phyloP scores from a whole-genome alignment of 2,329 filamentous ascomycete genomes.

The Nigrospora oryzae region DNA sequence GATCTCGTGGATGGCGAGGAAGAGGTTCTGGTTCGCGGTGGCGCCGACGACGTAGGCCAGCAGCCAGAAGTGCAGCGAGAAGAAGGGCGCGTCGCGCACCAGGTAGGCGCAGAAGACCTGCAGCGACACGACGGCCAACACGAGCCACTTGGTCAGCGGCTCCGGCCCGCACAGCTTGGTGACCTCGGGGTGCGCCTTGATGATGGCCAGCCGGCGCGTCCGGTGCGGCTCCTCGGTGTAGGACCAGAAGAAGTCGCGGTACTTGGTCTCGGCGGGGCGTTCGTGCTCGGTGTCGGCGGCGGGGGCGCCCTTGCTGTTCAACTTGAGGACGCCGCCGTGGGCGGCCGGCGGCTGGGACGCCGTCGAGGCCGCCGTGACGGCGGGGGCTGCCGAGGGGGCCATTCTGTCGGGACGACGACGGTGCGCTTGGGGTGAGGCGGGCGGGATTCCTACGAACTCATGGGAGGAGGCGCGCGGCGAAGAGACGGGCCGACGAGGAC shows the following conservation, averaged over 20 bases:
- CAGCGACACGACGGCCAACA: slow-evolving; percentile 71
- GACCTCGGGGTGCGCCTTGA: slow-evolving; percentile 96
- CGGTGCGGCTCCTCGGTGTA: slow-evolving; percentile 97
- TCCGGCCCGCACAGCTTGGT: slow-evolving; percentile 96
- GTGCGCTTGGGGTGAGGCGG: too few species aligned
- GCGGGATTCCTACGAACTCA: too few species aligned
- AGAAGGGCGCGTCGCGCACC: slow-evolving; percentile 68
- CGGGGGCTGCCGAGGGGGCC: slow-evolving; percentile 14
- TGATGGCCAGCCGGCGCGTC: slow-evolving; percentile 83
- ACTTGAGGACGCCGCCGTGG: slow-evolving; percentile 2
- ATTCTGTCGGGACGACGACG: too few species aligned
- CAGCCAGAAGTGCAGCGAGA: slow-evolving; percentile 77
- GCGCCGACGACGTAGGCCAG: slow-evolving; percentile 88
- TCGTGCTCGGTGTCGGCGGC: slow-evolving; percentile 7
- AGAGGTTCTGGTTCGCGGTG: slow-evolving; percentile 96
- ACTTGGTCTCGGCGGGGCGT: slow-evolving; percentile 23
- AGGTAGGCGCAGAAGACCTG: slow-evolving; percentile 72
- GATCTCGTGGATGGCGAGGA: slow-evolving; percentile 97
- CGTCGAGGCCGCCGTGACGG: slow-evolving; percentile 14
- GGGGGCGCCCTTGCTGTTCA: slow-evolving; percentile 13
- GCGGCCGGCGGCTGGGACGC: slow-evolving; percentile 2
- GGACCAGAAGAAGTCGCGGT: slow-evolving; percentile 87
- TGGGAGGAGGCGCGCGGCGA: too few species aligned
- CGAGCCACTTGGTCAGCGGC: slow-evolving; percentile 90
- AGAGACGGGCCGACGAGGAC: too few species aligned